A percentile compares a stretch with the other conserved stretches of the same genome.
These are phyloP conservation scores for Akanthomyces uredinophilus DNA, from an alignment of 2,329 filamentous ascomycete genomes.

Conservation along the genomic window DNA sequence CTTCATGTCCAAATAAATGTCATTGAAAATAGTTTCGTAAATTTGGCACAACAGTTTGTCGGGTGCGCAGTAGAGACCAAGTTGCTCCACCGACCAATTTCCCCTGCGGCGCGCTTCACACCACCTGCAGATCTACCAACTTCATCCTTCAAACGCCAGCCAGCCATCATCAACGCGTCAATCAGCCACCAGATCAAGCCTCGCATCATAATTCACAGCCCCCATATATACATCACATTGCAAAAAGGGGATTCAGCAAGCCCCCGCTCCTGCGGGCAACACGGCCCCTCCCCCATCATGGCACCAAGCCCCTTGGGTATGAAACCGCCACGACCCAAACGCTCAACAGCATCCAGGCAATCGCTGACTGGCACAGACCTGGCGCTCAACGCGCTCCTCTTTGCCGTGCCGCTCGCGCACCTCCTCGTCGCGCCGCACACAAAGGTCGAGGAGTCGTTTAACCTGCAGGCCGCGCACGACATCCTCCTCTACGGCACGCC, in stretches of 20 bases:
- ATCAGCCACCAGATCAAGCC: too few relatives aligned
- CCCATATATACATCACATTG: not conserved
- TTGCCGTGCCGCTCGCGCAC: constrained; percentile 62
- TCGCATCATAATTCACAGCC: not conserved
- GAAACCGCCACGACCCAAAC: not conserved
- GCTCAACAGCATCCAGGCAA: not conserved
- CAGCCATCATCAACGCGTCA: not conserved
- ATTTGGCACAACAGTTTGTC: too few relatives aligned
- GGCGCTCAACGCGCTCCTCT: constrained; percentile 25
- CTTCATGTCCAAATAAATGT: too few relatives aligned
- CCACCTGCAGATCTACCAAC: not conserved
- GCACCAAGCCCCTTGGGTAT: constrained; percentile 14
- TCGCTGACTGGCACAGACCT: constrained; percentile 22
- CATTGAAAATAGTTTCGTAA: too few relatives aligned
- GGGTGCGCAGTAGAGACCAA: too few relatives aligned
- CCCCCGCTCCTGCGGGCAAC: not conserved
- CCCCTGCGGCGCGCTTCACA: not conserved
- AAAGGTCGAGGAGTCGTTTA: constrained; percentile 98
- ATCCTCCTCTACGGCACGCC: constrained; percentile 78
- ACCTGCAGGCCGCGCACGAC: constrained; percentile 90
- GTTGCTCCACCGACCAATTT: too few relatives aligned
- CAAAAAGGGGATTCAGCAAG: too few relatives aligned
- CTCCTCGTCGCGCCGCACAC: constrained; percentile 77
- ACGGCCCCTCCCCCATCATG: constrained; percentile 16
- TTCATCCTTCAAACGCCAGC: not conserved